A percentile compares a stretch with the other conserved stretches of the same genome.
These are phyloP conservation scores for Adansonia gregorii DNA, from an alignment of 441 rosid species.

Conservation along the genomic window DNA sequence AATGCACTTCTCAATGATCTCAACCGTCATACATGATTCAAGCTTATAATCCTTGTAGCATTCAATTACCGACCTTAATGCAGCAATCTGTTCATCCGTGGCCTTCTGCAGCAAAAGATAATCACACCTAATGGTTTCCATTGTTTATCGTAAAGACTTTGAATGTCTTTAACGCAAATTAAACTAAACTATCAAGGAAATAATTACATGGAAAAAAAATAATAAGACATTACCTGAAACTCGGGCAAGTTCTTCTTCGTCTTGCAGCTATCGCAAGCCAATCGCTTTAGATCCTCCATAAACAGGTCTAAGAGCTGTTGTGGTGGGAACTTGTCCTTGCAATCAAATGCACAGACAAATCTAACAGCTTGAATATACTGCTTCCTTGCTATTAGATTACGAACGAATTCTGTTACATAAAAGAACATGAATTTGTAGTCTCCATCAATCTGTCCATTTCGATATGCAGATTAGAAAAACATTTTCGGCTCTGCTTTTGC, in stretches of 20 bases:
- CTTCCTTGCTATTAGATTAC: slow-evolving; percentile 26
- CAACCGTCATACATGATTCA: slow-evolving; percentile 33
- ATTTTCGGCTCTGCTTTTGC: neutral
- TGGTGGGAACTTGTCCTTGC: slow-evolving; percentile 23
- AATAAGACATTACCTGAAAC: slow-evolving; percentile 24
- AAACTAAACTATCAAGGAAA: neutral
- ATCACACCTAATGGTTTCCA: neutral
- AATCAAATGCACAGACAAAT: slow-evolving; percentile 33
- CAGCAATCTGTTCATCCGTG: slow-evolving; percentile 28
- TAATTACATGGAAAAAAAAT: neutral
- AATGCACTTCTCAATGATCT: slow-evolving; percentile 32
- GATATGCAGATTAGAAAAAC: neutral
- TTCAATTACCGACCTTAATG: slow-evolving; percentile 35
- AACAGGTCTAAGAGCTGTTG: slow-evolving; percentile 1
- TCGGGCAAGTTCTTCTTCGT: neutral
- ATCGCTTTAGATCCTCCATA: neutral
- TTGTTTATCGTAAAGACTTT: neutral
- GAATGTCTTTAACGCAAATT: neutral
- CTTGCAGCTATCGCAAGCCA: neutral
- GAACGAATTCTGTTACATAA: slow-evolving; percentile 27
- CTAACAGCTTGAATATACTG: slow-evolving; percentile 33
- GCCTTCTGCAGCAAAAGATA: slow-evolving; percentile 37
- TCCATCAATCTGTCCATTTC: neutral
- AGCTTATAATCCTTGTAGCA: slow-evolving; percentile 43
- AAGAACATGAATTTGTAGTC: neutral